Evolutionary conservation across 306 rosid genomes (phyloP).

Genomic region (Cucumis hystrix): DNA sequence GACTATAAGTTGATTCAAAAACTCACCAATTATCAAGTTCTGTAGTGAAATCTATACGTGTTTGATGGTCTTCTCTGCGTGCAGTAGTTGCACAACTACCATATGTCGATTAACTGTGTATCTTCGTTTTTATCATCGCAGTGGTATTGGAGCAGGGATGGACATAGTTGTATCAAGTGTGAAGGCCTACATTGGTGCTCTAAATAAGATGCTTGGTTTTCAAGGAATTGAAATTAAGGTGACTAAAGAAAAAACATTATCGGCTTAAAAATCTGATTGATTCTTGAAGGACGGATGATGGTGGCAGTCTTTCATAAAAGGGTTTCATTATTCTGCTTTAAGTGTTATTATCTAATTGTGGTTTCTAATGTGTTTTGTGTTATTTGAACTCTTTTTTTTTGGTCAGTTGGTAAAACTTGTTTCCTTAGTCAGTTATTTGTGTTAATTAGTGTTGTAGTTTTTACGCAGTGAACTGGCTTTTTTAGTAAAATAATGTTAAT

Average conservation of each 20-base stretch:
- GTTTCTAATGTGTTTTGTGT: neutral
- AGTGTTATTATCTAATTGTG: neutral
- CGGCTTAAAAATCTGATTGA: conserved; percentile 10
- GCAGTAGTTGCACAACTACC: neutral
- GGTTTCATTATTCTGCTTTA: neutral
- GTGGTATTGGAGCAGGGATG: conserved; percentile 89
- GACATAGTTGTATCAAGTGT: conserved; percentile 93
- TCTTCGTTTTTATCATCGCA: conserved; percentile 7
- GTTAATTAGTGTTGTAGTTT: neutral
- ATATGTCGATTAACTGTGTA: too few relatives aligned
- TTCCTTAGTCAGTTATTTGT: neutral
- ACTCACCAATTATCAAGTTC: neutral
- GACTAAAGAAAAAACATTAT: conserved; percentile 19
- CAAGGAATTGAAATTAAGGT: conserved; percentile 13
- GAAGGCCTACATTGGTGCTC: conserved; percentile 74
- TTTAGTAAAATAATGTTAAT: neutral
- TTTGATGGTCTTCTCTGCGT: too few relatives aligned
- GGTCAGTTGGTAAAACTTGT: neutral
- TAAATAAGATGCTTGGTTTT: conserved; percentile 85
- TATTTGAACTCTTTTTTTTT: neutral
- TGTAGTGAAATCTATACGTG: neutral
- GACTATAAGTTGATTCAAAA: neutral
- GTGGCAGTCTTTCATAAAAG: neutral
- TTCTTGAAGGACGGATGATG: neutral
- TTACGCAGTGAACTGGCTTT: neutral